These are phyloP conservation scores for Powellomyces hirtus DNA, from an alignment of 192 early-diverging fungal species.

Conservation along the genomic window DNA sequence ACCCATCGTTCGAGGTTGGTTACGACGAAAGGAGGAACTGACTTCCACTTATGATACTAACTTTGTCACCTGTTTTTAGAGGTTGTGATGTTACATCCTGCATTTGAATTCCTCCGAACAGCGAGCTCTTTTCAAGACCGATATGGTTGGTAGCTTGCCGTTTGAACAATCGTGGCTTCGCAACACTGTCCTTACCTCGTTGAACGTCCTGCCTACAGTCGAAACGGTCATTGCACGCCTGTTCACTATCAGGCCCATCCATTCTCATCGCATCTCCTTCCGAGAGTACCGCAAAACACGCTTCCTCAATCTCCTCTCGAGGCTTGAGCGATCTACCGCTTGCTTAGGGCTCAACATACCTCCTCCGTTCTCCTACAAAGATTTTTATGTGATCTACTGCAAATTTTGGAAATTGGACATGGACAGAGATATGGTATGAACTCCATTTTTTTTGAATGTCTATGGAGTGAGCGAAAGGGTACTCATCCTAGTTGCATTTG, in stretches of 20 bases:
- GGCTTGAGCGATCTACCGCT: slow-evolving; percentile 63
- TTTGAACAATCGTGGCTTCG: neutral
- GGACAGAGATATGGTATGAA: slow-evolving; percentile 81
- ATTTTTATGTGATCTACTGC: slow-evolving; percentile 96
- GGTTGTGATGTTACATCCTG: slow-evolving; percentile 78
- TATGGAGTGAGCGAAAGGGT: neutral
- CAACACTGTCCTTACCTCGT: too few relatives aligned
- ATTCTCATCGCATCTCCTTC: slow-evolving; percentile 70
- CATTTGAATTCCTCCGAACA: slow-evolving; percentile 77
- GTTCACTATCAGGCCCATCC: slow-evolving; percentile 69
- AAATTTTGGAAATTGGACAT: slow-evolving; percentile 93
- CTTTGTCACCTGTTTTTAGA: slow-evolving; percentile 46
- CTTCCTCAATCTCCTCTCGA: slow-evolving; percentile 61
- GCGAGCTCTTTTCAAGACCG: slow-evolving; percentile 80
- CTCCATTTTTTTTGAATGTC: neutral
- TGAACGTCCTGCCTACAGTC: too few relatives aligned
- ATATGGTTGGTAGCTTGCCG: slow-evolving; percentile 59
- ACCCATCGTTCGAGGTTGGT: slow-evolving; percentile 55
- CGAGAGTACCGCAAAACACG: slow-evolving; percentile 68
- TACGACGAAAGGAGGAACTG: too few relatives aligned
- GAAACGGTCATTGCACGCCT: slow-evolving; percentile 88
- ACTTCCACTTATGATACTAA: too few relatives aligned
- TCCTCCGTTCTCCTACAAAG: slow-evolving; percentile 92
- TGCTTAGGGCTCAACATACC: slow-evolving; percentile 40
- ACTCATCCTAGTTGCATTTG: neutral